Evolutionary conservation across 202 grass and related monocot genomes (phyloP).

Genomic region (Tripidium arundinaceum): DNA sequence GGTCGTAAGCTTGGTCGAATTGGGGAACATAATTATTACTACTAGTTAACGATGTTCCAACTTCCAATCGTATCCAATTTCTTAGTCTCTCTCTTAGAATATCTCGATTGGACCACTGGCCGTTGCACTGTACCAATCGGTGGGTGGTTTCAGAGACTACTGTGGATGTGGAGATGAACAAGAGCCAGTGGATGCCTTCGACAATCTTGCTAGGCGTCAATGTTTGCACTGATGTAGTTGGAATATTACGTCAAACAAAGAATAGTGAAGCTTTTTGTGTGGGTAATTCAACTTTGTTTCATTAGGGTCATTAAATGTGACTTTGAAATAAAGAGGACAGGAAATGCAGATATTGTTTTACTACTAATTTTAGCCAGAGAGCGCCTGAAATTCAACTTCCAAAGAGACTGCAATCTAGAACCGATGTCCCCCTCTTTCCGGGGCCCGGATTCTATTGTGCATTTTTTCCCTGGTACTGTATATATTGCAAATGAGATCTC

Average conservation of each 20-base stretch:
- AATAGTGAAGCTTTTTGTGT: not conserved
- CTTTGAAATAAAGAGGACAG: not conserved
- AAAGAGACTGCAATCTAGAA: not conserved
- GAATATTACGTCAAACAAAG: not conserved
- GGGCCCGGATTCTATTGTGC: not conserved
- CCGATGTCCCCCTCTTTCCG: not conserved
- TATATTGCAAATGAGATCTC: not conserved
- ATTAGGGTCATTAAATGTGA: not conserved
- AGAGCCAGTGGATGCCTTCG: not conserved
- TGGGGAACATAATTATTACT: not conserved
- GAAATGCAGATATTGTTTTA: not conserved
- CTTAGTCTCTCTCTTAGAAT: not conserved
- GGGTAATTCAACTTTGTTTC: not conserved
- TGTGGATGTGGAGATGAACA: not conserved
- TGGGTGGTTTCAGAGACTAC: not conserved
- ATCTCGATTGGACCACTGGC: not conserved
- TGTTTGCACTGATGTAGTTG: not conserved
- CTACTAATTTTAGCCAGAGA: not conserved
- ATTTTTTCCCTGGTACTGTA: not conserved
- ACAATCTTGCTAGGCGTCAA: not conserved
- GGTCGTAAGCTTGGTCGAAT: not conserved
- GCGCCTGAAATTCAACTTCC: not conserved
- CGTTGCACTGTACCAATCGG: not conserved
- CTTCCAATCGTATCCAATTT: not conserved
- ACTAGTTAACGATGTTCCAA: not conserved